Evolutionary conservation across 805 yeast species (phyloP), one percentile per base, ranked within the genome.

Genomic region (Teunomyces tritomae): DNA sequence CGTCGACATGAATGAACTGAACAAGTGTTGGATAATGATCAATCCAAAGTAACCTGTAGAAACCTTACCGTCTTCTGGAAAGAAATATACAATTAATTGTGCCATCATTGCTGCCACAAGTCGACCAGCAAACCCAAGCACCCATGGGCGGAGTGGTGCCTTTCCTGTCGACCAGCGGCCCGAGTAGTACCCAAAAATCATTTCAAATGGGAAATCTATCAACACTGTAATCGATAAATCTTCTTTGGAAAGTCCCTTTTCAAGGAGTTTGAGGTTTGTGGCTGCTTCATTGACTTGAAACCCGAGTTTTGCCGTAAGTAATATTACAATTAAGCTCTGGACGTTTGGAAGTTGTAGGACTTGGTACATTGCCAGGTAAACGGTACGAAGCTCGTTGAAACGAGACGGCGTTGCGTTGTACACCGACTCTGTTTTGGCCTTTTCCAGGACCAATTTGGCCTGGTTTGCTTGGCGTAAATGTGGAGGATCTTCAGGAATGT

Each of bases 261-360:
- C 99, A 5, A 94, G 71, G 17, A 94, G 73, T 63, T 92, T 94
- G 56, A 94, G 77, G 61, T 92, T 92, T 1, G 98, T 94, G 27
- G 96, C 97, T 6, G 94, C 90, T 65, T 94, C 99, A 59, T 91
- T 94, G 27, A 91, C 96, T 62, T 91, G 97, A 65, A 94, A 94
- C 2, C 96, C 98, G 49, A 92, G 76, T 61, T 94, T 94, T 33
- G 96, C 84, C 8, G 89, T 64, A 37, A 94, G 65, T 58, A 90
- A 91, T 7, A 94, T 80, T 2, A 83, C 53, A 16, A 89, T 84
- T 55, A 94, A 81, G 5, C 83, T 74, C 62, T 83, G 90, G 39
- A 94, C 85, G 50, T 88, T 83, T 8, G 82, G 79, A 14, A 88
- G 69, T 55, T 78, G 80, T 36, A 87, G 66, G n/a, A 88, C 88